A percentile compares a stretch with the other conserved stretches of the same genome.
phyloP scores from a whole-genome alignment of 495 filamentous ascomycete genomes.

The Hypomontagnella monticulosa region DNA sequence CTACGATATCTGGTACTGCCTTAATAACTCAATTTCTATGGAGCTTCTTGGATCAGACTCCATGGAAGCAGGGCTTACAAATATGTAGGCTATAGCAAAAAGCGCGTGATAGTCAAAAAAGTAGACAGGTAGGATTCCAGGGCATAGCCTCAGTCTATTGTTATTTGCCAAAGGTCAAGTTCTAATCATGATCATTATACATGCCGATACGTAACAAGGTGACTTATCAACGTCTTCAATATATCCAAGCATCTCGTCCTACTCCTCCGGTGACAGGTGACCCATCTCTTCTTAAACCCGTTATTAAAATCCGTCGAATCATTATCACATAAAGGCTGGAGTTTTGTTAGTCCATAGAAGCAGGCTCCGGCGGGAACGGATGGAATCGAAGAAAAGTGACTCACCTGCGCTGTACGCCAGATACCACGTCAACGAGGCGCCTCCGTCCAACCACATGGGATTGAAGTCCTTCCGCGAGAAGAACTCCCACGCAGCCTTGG shows the following conservation, averaged over 20 bases:
- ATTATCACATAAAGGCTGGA: slow-evolving; percentile 45
- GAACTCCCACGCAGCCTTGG: slow-evolving; percentile 73
- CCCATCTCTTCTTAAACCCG: slow-evolving; percentile 4
- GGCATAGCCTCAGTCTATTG: neutral
- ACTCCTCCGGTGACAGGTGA: neutral
- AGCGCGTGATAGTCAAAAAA: too few relatives aligned
- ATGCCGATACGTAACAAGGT: slow-evolving; percentile 10
- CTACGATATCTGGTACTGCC: too few relatives aligned
- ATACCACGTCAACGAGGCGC: slow-evolving; percentile 90
- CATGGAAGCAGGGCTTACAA: too few relatives aligned
- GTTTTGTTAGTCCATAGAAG: slow-evolving; percentile 21
- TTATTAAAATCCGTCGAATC: neutral
- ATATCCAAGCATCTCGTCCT: slow-evolving; percentile 24
- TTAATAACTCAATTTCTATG: too few relatives aligned
- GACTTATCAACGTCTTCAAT: slow-evolving; percentile 11
- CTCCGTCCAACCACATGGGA: slow-evolving; percentile 80
- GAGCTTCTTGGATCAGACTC: too few relatives aligned
- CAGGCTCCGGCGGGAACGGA: too few relatives aligned
- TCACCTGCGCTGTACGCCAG: slow-evolving; percentile 76
- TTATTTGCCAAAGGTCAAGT: slow-evolving; percentile 2
- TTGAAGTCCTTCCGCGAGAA: slow-evolving; percentile 75
- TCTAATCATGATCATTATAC: slow-evolving; percentile 25
- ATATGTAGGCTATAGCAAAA: too few relatives aligned
- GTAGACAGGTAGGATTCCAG: neutral
- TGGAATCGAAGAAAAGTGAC: slow-evolving; percentile 27